Base-by-base conservation (phyloP, 257 asterid genomes). In the Verbascum thapsus region DNA sequence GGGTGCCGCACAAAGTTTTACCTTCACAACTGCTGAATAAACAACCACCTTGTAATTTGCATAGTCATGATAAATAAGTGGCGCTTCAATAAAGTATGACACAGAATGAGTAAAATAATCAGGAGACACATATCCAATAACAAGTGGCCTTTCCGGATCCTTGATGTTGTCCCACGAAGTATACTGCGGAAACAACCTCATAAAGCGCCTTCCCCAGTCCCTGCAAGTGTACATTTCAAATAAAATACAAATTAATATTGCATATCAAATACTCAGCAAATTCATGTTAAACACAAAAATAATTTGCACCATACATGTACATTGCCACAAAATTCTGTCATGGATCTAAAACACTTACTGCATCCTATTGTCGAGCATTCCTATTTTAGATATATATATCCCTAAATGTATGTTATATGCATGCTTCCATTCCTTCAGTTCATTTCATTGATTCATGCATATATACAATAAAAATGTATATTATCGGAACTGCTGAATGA, bases 61-160 rank as follows among this genome's bases (percentile, higher is more conserved):
- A 66, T 78, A 80, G 77, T 94, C 89, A 57, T 94, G 96, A 77
- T 84, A 76, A 54, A 80, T 63, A 26, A 94, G 88, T 10, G 99
- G 99, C 6, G 95, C 96, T 74, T 94, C 99, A 34, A 94, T 81
- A 76, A 87, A 94, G 77, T 94, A 94, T 32, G 99, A 94, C 16
- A 94, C 99, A 15, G 99, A 94, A 67, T 94, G 99, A 68, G 99
- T 94, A 74, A 94, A 94, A 77, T 87, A 94, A 86, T 94, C 99
- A 32, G 99, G 99, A 77, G 99, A 94, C 66, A 94, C 98, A 60
- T 94, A 94, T 87, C 96, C 99, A 61, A 94, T 81, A 47, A 84
- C 81, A 66, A 94, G 85, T 55, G 89, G 86, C 75, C 94, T 85
- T 44, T 84, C 96, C 50, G 95, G 95, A 74, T 80, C 92, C 80